Evolutionary conservation across 108 stramenopile genomes (phyloP).

Genomic region (Bacterosira constricta): DNA sequence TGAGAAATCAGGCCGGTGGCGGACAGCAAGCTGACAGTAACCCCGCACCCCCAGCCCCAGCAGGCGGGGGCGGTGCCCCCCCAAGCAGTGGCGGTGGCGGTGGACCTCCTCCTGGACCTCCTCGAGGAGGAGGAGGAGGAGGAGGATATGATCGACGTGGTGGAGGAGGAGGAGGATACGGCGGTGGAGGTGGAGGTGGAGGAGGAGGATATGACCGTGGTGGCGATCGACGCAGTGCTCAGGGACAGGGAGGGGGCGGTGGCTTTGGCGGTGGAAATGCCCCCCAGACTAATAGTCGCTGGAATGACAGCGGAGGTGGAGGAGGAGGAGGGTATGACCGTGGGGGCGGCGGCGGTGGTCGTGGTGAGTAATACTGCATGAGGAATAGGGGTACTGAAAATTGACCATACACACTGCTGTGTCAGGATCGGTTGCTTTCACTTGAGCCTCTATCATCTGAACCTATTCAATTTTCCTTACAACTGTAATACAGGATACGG

Average conservation of each 20-base stretch:
- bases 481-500: too few species aligned
- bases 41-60: slow-evolving; percentile 21
- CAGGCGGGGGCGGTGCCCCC: slow-evolving; percentile 49
- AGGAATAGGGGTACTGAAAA: too few species aligned
- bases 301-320: slow-evolving; percentile 16
- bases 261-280: slow-evolving; percentile 18
- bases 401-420: too few species aligned
- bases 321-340: slow-evolving; percentile 37
- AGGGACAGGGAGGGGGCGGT: slow-evolving; percentile 8
- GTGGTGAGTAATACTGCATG: slow-evolving; percentile 54
- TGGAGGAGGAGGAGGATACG: slow-evolving; percentile 39
- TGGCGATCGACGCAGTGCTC: slow-evolving; percentile 30
- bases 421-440: too few species aligned
- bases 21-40: slow-evolving; percentile 38
- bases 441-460: too few species aligned
- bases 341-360: slow-evolving; percentile 34
- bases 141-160: slow-evolving; percentile 44
- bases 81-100: slow-evolving; percentile 21
- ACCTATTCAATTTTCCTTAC: too few species aligned
- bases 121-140: slow-evolving; percentile 35
- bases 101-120: too few species aligned
- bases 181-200: slow-evolving; percentile 42
- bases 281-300: slow-evolving; percentile 12
- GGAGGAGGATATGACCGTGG: slow-evolving; percentile 24
- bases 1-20: slow-evolving; percentile 88